These are phyloP conservation scores for Debaryomyces sp. DNA, from an alignment of 1,139 yeast genomes.

Conservation along the genomic window DNA sequence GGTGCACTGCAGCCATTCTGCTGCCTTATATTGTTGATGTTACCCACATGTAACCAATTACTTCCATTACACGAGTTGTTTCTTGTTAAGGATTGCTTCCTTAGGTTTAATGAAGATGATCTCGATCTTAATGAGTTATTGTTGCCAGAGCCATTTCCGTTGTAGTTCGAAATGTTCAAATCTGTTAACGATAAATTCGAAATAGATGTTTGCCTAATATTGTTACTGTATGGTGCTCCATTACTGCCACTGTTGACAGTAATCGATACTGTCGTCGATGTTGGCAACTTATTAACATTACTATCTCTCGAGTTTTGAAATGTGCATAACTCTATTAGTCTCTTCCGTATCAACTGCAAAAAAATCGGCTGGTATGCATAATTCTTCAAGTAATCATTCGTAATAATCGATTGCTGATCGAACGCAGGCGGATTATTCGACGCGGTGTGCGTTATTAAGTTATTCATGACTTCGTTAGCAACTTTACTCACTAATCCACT, in stretches of 20 bases:
- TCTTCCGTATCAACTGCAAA: slow-evolving; percentile 44
- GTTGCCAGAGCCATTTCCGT: slow-evolving; percentile 13
- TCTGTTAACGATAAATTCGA: slow-evolving; percentile 48
- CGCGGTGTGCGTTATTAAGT: slow-evolving; percentile 25
- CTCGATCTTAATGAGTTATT: slow-evolving; percentile 21
- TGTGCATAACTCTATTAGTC: slow-evolving; percentile 45
- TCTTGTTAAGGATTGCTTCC: slow-evolving; percentile 50
- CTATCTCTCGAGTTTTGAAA: slow-evolving; percentile 17
- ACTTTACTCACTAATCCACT: slow-evolving; percentile 49
- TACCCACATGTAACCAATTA: slow-evolving; percentile 53
- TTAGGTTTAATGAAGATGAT: slow-evolving; percentile 34
- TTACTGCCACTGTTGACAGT: slow-evolving; percentile 14
- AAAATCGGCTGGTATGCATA: slow-evolving; percentile 43
- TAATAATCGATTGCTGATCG: slow-evolving; percentile 40
- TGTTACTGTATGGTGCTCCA: slow-evolving; percentile 2
- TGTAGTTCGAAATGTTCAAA: slow-evolving; percentile 37
- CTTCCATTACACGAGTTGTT: slow-evolving; percentile 41
- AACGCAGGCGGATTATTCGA: slow-evolving; percentile 23
- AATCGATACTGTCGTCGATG: slow-evolving; percentile 30
- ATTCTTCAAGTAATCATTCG: slow-evolving; percentile 35
- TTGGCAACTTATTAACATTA: slow-evolving; percentile 23
- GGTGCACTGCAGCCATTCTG: slow-evolving; percentile 12
- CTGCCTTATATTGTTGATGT: slow-evolving; percentile 40
- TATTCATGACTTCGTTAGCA: slow-evolving; percentile 44
- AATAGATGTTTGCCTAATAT: slow-evolving; percentile 38